Percentiles rank a stretch among this genome's conserved stretches.
Evolutionary conservation across 768 basidiomycete species (phyloP).

Genomic region (Coprinopsis marcescibilis): DNA sequence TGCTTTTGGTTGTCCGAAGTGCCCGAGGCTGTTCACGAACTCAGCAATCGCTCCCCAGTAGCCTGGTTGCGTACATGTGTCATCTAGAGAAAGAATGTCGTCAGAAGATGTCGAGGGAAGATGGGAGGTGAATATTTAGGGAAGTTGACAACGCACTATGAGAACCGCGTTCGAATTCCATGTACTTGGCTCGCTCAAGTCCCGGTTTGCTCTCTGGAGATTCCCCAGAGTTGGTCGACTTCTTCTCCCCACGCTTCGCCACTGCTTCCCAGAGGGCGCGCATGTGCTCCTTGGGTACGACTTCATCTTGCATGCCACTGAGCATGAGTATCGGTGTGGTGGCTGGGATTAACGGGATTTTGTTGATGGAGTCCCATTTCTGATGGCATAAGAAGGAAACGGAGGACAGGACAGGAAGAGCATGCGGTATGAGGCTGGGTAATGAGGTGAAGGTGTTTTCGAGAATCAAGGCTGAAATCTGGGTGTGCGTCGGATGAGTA

Average conservation of each 20-base stretch:
- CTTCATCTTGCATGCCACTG: constrained; percentile 64
- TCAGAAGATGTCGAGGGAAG: constrained; percentile 1
- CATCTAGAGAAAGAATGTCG: constrained; percentile 28
- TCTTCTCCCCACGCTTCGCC: constrained; percentile 45
- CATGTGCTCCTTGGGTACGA: constrained; percentile 79
- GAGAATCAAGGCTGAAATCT: constrained; percentile 77
- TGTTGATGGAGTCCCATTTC: constrained; percentile 77
- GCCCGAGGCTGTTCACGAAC: constrained; percentile 31
- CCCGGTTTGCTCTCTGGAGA: constrained; percentile 47
- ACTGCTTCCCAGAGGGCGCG: constrained; percentile 62
- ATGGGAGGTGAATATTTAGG: too few relatives aligned
- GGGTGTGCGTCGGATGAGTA: background rate
- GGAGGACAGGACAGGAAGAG: constrained; percentile 67
- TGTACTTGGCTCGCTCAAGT: constrained; percentile 46
- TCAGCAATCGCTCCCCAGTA: constrained; percentile 50
- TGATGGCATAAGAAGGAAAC: constrained; percentile 80
- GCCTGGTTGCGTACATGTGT: constrained; percentile 49
- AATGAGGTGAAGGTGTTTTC: constrained; percentile 94
- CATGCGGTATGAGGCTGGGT: constrained; percentile 72
- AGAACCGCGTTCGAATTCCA: constrained; percentile 48
- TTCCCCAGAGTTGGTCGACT: constrained; percentile 29
- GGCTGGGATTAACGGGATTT: constrained; percentile 56
- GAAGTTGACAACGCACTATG: constrained; percentile 42
- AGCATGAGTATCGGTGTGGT: constrained; percentile 77
- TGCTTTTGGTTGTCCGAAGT: background rate